phyloP scores from a whole-genome alignment of 345 rosid genomes.

The Hibiscus tridactylites region DNA sequence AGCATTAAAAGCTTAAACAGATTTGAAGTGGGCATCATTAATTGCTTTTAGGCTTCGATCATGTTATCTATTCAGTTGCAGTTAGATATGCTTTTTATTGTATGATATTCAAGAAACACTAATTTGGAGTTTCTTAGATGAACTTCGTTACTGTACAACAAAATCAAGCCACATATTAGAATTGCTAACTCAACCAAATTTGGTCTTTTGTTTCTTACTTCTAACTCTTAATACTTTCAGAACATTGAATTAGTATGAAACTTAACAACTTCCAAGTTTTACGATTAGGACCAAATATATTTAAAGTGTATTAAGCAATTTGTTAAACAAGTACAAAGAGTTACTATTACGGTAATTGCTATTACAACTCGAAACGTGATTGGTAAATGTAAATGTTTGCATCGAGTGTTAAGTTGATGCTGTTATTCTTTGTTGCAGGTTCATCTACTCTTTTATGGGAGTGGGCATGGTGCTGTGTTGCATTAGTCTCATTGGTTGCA shows the following conservation, averaged over 20 bases:
- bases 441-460: constrained; percentile 88
- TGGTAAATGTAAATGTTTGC: background rate
- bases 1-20: too few relatives aligned
- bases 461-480: constrained; percentile 69
- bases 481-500: constrained; percentile 68
- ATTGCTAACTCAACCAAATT: background rate
- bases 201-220: background rate
- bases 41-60: background rate
- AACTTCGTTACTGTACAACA: background rate
- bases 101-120: background rate
- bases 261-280: background rate
- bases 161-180: background rate
- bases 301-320: background rate
- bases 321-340: background rate
- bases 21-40: background rate
- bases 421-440: constrained; percentile 51
- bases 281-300: background rate
- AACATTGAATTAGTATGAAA: background rate
- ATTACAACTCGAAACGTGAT: background rate
- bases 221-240: background rate
- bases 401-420: constrained; percentile 8
- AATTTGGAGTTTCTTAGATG: background rate
- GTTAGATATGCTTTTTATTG: background rate
- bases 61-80: background rate
- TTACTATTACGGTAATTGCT: too few relatives aligned